These are phyloP conservation scores for Desmodesmus armatus DNA, from an alignment of 139 green algal genomes.

Conservation along the genomic window DNA sequence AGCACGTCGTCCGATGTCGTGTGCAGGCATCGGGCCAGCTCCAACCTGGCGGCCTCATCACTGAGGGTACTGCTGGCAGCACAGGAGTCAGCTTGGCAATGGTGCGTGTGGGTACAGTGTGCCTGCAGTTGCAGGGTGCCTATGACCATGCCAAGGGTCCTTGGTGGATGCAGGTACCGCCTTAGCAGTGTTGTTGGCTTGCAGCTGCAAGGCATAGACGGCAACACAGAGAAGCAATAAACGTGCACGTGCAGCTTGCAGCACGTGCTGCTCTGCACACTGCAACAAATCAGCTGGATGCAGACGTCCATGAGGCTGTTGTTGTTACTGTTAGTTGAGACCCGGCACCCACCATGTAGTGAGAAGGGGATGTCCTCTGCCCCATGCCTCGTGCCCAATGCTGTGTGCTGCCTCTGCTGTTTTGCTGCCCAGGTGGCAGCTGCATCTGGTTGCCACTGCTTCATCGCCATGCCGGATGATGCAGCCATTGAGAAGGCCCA, in stretches of 20 bases:
- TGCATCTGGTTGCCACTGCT: slow-evolving; percentile 74
- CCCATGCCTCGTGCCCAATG: no score
- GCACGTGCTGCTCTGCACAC: not conserved
- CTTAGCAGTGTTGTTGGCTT: no score
- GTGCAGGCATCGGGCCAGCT: slow-evolving; percentile 63
- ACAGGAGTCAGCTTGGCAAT: slow-evolving; percentile 93
- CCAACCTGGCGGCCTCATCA: slow-evolving; percentile 83
- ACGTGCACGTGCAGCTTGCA: not conserved
- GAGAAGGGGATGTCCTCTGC: no score
- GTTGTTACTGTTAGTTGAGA: slow-evolving; percentile 44
- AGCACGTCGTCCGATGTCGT: no score
- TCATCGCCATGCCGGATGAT: slow-evolving; percentile 94
- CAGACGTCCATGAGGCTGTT: not conserved
- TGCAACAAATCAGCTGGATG: not conserved
- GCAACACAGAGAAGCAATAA: not conserved
- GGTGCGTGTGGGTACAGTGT: slow-evolving; percentile 52
- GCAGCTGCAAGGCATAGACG: no score
- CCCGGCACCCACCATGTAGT: no score
- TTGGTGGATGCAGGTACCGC: no score
- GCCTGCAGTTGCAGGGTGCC: not conserved
- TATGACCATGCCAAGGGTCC: not conserved
- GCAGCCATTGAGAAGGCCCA: slow-evolving; percentile 84
- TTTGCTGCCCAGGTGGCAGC: slow-evolving; percentile 57
- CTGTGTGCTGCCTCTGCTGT: slow-evolving; percentile 3
- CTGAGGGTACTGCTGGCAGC: slow-evolving; percentile 90